These are phyloP conservation scores for Carex pumila DNA, from an alignment of 176 grass and related monocot species.

Conservation along the genomic window DNA sequence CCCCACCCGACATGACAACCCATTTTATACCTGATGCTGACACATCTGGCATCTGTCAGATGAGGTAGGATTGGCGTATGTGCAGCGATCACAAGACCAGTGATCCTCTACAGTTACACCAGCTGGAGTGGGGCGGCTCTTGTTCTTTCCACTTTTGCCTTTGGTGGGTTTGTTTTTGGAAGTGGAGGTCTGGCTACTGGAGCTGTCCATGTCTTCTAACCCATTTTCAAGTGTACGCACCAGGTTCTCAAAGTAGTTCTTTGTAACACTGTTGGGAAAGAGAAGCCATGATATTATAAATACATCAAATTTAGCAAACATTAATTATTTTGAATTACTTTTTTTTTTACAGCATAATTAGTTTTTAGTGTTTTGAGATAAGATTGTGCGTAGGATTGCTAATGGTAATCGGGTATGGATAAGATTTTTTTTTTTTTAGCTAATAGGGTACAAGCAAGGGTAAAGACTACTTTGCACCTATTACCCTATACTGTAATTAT, in stretches of 20 bases:
- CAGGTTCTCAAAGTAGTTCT: conserved; percentile 92
- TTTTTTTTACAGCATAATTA: neutral
- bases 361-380: too few relatives aligned
- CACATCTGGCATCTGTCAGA: conserved; percentile 32
- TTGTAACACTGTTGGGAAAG: conserved; percentile 51
- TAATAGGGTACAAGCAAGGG: too few relatives aligned
- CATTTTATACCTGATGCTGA: neutral
- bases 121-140: conserved; percentile 14
- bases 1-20: neutral
- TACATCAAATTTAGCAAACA: neutral
- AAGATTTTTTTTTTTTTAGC: too few relatives aligned
- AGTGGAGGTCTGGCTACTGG: conserved; percentile 26
- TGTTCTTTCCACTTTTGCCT: conserved; percentile 45
- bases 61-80: conserved; percentile 33
- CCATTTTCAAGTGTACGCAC: conserved; percentile 76
- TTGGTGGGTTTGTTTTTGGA: conserved; percentile 39
- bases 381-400: too few relatives aligned
- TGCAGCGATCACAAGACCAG: conserved; percentile 65
- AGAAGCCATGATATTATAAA: neutral
- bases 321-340: too few relatives aligned
- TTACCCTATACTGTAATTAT: too few relatives aligned
- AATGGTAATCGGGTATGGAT: too few relatives aligned
- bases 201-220: conserved; percentile 51
- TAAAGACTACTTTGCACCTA: too few relatives aligned
- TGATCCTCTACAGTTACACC: conserved; percentile 23